Evolutionary conservation across 2,329 filamentous ascomycete genomes (phyloP).

Genomic region (Colletotrichum gloeosporioides): DNA sequence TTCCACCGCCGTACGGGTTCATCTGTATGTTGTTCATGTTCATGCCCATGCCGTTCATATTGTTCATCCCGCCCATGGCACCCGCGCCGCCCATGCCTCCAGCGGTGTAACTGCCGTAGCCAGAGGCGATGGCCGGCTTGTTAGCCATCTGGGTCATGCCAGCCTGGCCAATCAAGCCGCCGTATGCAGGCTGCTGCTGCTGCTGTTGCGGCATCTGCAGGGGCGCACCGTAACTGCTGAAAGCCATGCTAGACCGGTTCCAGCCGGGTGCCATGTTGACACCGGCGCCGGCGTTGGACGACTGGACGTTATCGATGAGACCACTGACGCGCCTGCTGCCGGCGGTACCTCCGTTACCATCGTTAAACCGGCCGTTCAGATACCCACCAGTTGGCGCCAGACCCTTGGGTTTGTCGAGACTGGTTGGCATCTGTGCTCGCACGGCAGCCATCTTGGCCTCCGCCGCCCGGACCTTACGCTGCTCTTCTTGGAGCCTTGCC

Average conservation of each 20-base stretch:
- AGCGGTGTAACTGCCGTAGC: slow-evolving; percentile 3
- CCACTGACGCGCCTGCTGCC: slow-evolving; percentile 26
- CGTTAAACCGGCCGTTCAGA: slow-evolving; percentile 59
- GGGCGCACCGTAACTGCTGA: slow-evolving; percentile 34
- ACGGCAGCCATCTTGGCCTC: slow-evolving; percentile 55
- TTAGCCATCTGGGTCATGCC: slow-evolving; percentile 10
- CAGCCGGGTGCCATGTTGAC: slow-evolving; percentile 25
- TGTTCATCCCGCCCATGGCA: slow-evolving; percentile 21
- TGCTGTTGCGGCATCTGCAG: background rate
- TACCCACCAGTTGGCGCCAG: slow-evolving; percentile 48
- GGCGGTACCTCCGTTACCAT: slow-evolving; percentile 46
- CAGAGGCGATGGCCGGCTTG: background rate
- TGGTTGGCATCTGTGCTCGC: slow-evolving; percentile 54
- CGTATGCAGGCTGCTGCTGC: slow-evolving; percentile 23
- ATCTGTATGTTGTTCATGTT: slow-evolving; percentile 31
- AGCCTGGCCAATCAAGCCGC: slow-evolving; percentile 3
- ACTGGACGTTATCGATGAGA: slow-evolving; percentile 24
- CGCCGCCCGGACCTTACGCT: slow-evolving; percentile 44
- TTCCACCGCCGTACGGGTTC: slow-evolving; percentile 20
- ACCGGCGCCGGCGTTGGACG: slow-evolving; percentile 30
- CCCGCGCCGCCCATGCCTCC: slow-evolving; percentile 27
- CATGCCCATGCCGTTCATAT: slow-evolving; percentile 26
- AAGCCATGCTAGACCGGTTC: slow-evolving; percentile 29
- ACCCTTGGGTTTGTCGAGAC: slow-evolving; percentile 34
- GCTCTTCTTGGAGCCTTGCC: slow-evolving; percentile 43